Evolutionary conservation across 177 flowering plant genomes (phyloP), one percentile per base, ranked within the genome.

Genomic region (Tripterygium wilfordii): DNA sequence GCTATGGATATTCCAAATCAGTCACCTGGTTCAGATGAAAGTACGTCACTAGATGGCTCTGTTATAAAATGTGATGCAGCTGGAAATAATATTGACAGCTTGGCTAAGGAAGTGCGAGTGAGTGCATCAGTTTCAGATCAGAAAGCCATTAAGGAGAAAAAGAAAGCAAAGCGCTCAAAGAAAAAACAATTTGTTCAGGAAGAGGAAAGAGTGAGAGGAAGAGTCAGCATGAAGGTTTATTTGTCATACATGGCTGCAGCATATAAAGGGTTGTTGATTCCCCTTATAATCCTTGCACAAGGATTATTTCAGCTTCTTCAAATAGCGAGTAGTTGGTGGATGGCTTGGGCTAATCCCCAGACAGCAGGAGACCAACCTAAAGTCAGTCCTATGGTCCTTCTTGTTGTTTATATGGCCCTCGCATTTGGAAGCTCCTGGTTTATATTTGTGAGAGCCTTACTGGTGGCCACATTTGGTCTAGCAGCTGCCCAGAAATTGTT

Each of bases 301-400:
- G 51, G 79, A 42, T 43, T 78, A 40, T 92, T 92, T 74, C 97
- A 92, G 60, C 69, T 82, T 61, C 96, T 92, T 52, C 97, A 92
- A 61, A 92, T 92, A 62, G 96, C 92, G 37, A 80, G 97, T 63
- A 92, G 68, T 60, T 92, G 96, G 96, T 92, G 99, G 99, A 92
- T 92, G 99, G 99, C 99, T 29, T 92, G 97, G 97, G 97, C 99
- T 29, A 89, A 85, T 61, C 99, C 99, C 32, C 99, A 89, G 65
- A 87, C 97, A 16, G 66, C 68, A 56, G 97, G 90, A 22, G 96
- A 74, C 51, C 56, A 62, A 27, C 82, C 99, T 10, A 80, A 64
- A 63, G 80, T 87, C 6, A 84, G 74, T 48, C 76, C 72, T 33
- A 59, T 70, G 74, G 72, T 73, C 24, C 96, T 94, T 64, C 74